These are phyloP conservation scores for Penicillium occitanis DNA, from an alignment of 2,329 filamentous ascomycete genomes.

Conservation along the genomic window DNA sequence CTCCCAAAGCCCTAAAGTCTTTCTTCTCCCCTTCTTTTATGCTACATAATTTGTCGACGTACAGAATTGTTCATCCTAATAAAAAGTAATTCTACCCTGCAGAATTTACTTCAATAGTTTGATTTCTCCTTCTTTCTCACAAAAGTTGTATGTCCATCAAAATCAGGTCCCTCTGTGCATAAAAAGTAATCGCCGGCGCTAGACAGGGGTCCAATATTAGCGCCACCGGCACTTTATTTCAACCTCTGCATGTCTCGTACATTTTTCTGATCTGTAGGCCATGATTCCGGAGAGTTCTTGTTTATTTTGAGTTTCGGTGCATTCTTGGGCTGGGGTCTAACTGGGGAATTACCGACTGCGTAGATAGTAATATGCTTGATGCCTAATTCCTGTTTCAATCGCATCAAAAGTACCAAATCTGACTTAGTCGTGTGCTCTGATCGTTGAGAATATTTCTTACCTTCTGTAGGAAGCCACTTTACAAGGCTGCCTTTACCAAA, in stretches of 20 bases:
- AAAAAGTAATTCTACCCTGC: not conserved
- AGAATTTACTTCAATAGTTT: not conserved
- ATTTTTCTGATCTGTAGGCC: not conserved
- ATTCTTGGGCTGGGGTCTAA: not conserved
- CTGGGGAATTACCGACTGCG: not conserved
- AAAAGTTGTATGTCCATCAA: not conserved
- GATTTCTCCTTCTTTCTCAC: not conserved
- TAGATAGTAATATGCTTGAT: not conserved
- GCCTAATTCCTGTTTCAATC: not conserved
- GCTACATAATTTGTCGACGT: not conserved
- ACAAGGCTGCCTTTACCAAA: not conserved
- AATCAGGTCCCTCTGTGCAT: not conserved
- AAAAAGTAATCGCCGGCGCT: constrained; percentile 4
- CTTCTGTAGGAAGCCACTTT: not conserved
- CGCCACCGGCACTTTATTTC: constrained; percentile 2
- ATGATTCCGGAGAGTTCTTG: not conserved
- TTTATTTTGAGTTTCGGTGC: not conserved
- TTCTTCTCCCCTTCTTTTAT: not conserved
- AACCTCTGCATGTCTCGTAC: not conserved
- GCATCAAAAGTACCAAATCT: not conserved
- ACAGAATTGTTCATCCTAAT: not conserved
- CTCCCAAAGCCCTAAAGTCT: not conserved
- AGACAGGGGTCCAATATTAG: not conserved
- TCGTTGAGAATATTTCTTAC: not conserved
- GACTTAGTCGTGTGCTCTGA: not conserved